These are phyloP conservation scores for Annulohypoxylon truncatum DNA, from an alignment of 2,329 filamentous ascomycete species.

Conservation along the genomic window DNA sequence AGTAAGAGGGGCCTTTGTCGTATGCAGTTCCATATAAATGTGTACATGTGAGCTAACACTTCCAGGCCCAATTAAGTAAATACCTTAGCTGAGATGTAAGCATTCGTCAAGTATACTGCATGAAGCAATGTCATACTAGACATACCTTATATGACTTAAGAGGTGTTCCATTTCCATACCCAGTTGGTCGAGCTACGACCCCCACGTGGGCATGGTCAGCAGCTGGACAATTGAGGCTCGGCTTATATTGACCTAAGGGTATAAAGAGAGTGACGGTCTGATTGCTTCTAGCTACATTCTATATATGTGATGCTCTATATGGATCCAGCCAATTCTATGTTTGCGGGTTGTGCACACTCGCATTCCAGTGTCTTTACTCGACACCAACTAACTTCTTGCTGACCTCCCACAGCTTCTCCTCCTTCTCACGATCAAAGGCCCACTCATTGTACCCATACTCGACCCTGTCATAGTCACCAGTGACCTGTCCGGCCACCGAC, in stretches of 20 bases:
- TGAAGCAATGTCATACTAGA: not conserved
- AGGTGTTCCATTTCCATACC: not conserved
- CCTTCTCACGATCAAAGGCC: slow-evolving; percentile 55
- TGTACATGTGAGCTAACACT: not conserved
- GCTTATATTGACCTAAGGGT: not conserved
- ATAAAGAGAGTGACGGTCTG: not conserved
- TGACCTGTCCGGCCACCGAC: slow-evolving; percentile 48
- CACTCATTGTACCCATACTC: slow-evolving; percentile 45
- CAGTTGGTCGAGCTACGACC: not conserved
- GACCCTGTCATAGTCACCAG: slow-evolving; percentile 37
- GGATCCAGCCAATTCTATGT: not conserved
- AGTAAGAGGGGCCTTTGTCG: not conserved
- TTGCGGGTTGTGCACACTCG: not conserved
- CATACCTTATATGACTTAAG: not conserved
- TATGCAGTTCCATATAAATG: not conserved
- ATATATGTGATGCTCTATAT: not conserved
- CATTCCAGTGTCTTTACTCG: slow-evolving; percentile 24
- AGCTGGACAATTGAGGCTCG: not conserved
- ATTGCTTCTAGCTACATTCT: not conserved
- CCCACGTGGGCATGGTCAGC: not conserved
- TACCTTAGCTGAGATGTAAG: not conserved
- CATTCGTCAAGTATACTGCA: not conserved
- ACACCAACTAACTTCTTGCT: slow-evolving; percentile 43
- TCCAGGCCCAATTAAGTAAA: not conserved
- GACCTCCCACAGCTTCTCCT: slow-evolving; percentile 54